A percentile compares a stretch with the other conserved stretches of the same genome.
These are phyloP conservation scores for Globisporangium canariense DNA, from an alignment of 352 stramenopile genomes.

Conservation along the genomic window DNA sequence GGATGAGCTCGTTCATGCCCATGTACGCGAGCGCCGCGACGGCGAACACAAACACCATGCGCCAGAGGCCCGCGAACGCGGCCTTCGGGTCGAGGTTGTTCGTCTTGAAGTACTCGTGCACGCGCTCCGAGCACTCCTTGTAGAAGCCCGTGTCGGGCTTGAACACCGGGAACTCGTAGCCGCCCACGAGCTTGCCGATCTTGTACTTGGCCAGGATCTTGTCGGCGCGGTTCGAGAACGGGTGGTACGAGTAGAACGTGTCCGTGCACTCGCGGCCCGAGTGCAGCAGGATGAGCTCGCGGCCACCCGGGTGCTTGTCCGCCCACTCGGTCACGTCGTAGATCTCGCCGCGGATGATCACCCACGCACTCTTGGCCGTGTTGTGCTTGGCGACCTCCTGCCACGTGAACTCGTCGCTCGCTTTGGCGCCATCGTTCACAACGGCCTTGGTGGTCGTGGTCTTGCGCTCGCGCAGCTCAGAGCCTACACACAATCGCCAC, in stretches of 20 bases:
- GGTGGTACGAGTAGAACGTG: conserved; percentile 91
- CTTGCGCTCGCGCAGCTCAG: conserved; percentile 60
- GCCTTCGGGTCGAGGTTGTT: conserved; percentile 89
- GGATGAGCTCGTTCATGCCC: conserved; percentile 70
- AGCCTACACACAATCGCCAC: background rate
- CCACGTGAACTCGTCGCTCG: conserved; percentile 82
- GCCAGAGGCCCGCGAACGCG: conserved; percentile 76
- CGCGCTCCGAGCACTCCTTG: conserved; percentile 77
- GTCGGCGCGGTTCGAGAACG: conserved; percentile 80
- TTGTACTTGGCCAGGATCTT: conserved; percentile 85
- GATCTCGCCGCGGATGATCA: conserved; percentile 93
- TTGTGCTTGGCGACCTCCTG: conserved; percentile 95
- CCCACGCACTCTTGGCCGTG: conserved; percentile 94
- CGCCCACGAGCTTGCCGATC: conserved; percentile 74
- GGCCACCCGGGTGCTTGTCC: conserved; percentile 78
- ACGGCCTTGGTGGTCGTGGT: conserved; percentile 8
- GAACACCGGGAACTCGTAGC: conserved; percentile 87
- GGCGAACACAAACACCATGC: conserved; percentile 81
- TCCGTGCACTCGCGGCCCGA: conserved; percentile 81
- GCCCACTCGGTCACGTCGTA: conserved; percentile 92
- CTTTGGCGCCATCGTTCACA: conserved; percentile 8
- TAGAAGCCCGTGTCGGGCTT: conserved; percentile 92
- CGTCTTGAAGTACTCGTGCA: conserved; percentile 86
- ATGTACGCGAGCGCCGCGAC: conserved; percentile 64
- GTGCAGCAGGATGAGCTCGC: conserved; percentile 79